phyloP scores from a whole-genome alignment of 176 grass and related monocot species.

The Typha latifolia region DNA sequence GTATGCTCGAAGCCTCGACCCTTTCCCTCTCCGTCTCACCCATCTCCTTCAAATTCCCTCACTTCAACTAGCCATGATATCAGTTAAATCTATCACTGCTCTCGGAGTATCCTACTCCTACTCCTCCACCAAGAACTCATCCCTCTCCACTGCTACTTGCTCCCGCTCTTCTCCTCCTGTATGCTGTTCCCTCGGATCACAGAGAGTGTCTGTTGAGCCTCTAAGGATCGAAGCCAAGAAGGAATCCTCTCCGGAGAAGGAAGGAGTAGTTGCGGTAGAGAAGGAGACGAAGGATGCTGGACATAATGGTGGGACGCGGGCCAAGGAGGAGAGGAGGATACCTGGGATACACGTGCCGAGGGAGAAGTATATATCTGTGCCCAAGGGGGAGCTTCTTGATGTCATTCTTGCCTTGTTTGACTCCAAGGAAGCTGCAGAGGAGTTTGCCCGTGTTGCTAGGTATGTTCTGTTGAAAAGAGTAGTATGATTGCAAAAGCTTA shows the following conservation, averaged over 20 bases:
- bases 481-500: not conserved
- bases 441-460: slow-evolving; percentile 59
- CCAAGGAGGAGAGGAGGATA: slow-evolving; percentile 1
- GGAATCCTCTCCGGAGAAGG: not conserved
- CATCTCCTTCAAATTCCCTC: slow-evolving; percentile 15
- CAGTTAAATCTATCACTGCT: slow-evolving; percentile 5
- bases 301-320: not conserved
- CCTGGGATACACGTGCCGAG: slow-evolving; percentile 72
- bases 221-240: slow-evolving; percentile 5
- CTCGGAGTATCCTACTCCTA: not conserved
- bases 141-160: not conserved
- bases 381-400: slow-evolving; percentile 59
- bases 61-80: slow-evolving; percentile 10
- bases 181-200: not conserved
- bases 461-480: not conserved
- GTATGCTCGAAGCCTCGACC: no score
- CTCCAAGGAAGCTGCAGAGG: slow-evolving; percentile 20
- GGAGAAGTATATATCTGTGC: slow-evolving; percentile 72
- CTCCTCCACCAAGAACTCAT: not conserved
- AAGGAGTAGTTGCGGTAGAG: not conserved
- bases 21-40: not conserved
- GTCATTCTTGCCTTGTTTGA: slow-evolving; percentile 44
- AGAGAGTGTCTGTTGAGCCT: not conserved
- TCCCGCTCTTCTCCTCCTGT: not conserved
- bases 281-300: not conserved